These are phyloP conservation scores for Rhodotorula graminis DNA, from an alignment of 768 basidiomycete species.

Conservation along the genomic window DNA sequence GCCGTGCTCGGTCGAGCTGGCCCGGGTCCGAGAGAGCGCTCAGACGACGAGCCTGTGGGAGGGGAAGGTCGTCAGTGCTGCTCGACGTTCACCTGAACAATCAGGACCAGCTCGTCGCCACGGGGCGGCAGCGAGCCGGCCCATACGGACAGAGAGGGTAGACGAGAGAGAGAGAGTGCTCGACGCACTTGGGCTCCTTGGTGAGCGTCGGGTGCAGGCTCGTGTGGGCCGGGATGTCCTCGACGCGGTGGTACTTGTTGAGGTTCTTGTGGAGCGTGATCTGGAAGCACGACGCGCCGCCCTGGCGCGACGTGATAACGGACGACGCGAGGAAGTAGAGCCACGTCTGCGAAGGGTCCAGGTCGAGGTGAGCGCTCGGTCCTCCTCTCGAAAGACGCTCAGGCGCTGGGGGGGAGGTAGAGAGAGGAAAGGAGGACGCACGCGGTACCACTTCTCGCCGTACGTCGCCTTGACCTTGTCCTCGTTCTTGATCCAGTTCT, in stretches of 20 bases:
- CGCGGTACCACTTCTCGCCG: conserved; percentile 83
- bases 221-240: conserved; percentile 69
- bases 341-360: conserved; percentile 58
- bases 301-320: conserved; percentile 78
- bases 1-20: background rate
- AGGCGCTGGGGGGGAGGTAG: background rate
- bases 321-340: conserved; percentile 93
- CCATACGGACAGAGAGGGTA: no score
- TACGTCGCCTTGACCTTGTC: conserved; percentile 83
- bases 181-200: conserved; percentile 28
- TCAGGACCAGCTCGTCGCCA: no score
- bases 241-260: conserved; percentile 87
- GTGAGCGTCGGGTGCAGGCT: conserved; percentile 35
- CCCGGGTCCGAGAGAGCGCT: background rate
- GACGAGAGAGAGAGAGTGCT: no score
- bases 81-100: no score
- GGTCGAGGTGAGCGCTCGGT: background rate
- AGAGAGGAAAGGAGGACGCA: background rate
- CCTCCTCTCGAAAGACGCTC: no score
- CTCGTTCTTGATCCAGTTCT: conserved; percentile 93
- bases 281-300: conserved; percentile 79
- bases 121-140: no score
- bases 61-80: background rate
- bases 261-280: conserved; percentile 97
- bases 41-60: conserved; percentile 18